phyloP scores from a whole-genome alignment of 768 basidiomycete species.

The Mycena crocata region DNA sequence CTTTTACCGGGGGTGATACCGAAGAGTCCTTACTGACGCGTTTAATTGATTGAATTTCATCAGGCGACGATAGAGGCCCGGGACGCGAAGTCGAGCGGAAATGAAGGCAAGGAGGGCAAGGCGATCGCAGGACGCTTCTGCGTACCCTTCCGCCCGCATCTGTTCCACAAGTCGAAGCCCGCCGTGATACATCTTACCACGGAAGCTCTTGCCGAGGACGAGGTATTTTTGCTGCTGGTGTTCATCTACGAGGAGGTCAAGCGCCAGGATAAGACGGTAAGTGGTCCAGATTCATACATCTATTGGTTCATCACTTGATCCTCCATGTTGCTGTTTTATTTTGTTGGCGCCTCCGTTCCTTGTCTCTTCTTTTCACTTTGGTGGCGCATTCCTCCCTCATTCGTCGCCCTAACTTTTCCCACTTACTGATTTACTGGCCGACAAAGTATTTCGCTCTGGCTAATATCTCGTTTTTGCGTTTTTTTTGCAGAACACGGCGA shows the following conservation, averaged over 20 bases:
- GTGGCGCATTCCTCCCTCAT: too few species aligned
- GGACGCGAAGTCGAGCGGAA: too few species aligned
- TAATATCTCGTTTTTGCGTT: neutral
- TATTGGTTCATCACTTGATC: neutral
- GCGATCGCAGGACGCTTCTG: slow-evolving; percentile 46
- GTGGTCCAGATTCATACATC: slow-evolving; percentile 16
- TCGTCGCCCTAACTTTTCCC: too few species aligned
- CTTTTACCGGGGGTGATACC: neutral
- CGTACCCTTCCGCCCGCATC: slow-evolving; percentile 59
- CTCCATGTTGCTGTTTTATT: too few species aligned
- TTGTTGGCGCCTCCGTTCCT: too few species aligned
- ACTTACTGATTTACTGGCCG: neutral
- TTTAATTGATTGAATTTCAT: too few species aligned
- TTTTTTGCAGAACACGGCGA: slow-evolving; percentile 13
- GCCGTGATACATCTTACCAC: slow-evolving; percentile 52
- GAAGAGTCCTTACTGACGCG: too few species aligned
- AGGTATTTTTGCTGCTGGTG: slow-evolving; percentile 50
- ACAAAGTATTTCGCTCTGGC: too few species aligned
- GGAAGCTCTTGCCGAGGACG: slow-evolving; percentile 52
- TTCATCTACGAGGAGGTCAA: slow-evolving; percentile 52
- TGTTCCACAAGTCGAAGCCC: slow-evolving; percentile 57
- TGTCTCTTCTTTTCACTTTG: too few species aligned
- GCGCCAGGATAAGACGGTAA: slow-evolving; percentile 50
- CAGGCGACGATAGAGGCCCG: slow-evolving; percentile 38
- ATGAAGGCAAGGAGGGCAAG: slow-evolving; percentile 25